phyloP scores from a whole-genome alignment of 2,329 filamentous ascomycete species.

The Trichoderma brevicompactum region DNA sequence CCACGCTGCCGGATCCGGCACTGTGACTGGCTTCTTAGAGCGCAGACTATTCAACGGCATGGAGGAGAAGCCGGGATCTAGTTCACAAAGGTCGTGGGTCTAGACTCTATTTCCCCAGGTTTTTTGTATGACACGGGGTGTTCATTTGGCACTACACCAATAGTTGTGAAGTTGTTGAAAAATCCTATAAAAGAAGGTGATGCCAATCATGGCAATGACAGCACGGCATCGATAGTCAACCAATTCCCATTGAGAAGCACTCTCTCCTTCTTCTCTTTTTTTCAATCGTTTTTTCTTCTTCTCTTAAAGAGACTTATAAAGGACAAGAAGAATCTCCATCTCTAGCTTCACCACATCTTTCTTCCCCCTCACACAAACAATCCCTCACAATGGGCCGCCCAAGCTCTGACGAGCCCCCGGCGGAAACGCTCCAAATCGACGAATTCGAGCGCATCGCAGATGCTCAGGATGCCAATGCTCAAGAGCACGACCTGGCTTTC shows the following conservation, averaged over 20 bases:
- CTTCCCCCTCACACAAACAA: background rate
- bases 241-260: background rate
- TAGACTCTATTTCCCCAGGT: slow-evolving; percentile 5
- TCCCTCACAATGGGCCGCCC: slow-evolving; percentile 9
- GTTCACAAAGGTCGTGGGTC: background rate
- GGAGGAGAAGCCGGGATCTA: background rate
- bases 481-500: slow-evolving; percentile 9
- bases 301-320: background rate
- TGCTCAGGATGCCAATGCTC: slow-evolving; percentile 5
- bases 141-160: background rate
- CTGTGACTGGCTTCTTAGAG: slow-evolving; percentile 3
- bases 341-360: background rate
- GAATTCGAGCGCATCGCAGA: slow-evolving; percentile 8
- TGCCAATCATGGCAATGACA: background rate
- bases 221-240: background rate
- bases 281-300: background rate
- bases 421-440: background rate
- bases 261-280: background rate
- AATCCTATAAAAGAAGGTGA: background rate
- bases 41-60: background rate
- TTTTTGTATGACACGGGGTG: background rate
- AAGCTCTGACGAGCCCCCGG: background rate
- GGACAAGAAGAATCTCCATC: background rate
- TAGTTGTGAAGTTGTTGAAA: background rate
- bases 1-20: slow-evolving; percentile 3